Conservation (phyloP, 345 rosid genomes). For the Murraya paniculata region DNA sequence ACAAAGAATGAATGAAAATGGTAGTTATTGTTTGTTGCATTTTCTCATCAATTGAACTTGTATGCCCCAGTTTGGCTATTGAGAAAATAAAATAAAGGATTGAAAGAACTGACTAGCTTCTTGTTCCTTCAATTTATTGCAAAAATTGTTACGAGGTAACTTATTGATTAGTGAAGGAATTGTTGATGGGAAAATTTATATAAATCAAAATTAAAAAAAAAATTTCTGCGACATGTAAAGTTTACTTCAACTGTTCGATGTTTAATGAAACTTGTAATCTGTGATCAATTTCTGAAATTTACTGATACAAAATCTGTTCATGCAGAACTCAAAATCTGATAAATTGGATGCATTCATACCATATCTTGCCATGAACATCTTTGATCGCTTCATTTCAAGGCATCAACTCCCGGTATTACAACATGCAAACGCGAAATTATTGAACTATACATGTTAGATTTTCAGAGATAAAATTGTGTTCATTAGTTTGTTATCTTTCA, state of each 20-base stretch:
- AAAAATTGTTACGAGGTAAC: too few relatives aligned
- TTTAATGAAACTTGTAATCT: too few relatives aligned
- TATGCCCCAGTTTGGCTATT: not conserved
- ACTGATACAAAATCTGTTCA: not conserved
- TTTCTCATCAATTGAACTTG: not conserved
- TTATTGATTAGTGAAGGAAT: not conserved
- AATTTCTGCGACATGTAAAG: too few relatives aligned
- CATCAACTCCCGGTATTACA: slow-evolving; percentile 6
- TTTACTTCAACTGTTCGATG: too few relatives aligned
- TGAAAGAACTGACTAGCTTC: not conserved
- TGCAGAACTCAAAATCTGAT: not conserved
- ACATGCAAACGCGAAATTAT: not conserved
- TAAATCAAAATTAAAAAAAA: too few relatives aligned
- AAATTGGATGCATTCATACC: not conserved
- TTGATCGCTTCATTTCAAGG: slow-evolving; percentile 10
- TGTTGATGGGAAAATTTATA: not conserved
- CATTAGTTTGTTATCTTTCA: not conserved
- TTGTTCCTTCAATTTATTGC: too few relatives aligned
- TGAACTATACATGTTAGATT: not conserved
- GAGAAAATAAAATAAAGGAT: not conserved
- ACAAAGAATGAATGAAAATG: not conserved
- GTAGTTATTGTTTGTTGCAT: not conserved
- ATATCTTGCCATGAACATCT: slow-evolving; percentile 8
- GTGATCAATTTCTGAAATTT: not conserved
- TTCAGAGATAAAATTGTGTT: not conserved